These are phyloP conservation scores for Rhizopogon vinicolor DNA, from an alignment of 768 basidiomycete species.

Conservation along the genomic window DNA sequence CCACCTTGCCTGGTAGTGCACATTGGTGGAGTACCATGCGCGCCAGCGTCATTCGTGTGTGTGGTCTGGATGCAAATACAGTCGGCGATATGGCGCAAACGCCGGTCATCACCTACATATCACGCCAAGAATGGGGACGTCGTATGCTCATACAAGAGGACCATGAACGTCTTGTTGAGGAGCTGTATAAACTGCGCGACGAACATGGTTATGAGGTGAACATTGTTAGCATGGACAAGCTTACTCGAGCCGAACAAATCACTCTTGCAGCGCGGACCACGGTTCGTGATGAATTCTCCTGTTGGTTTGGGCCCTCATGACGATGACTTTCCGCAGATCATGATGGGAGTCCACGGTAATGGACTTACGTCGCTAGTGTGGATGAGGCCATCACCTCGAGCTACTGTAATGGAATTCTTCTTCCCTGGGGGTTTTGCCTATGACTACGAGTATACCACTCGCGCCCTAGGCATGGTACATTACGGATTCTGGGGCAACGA, in stretches of 20 bases:
- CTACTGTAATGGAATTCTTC: constrained; percentile 93
- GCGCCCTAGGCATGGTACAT: constrained; percentile 80
- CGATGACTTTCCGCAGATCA: constrained; percentile 51
- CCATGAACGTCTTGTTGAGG: constrained; percentile 75
- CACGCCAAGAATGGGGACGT: constrained; percentile 83
- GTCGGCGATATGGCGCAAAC: constrained; percentile 39
- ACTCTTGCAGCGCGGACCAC: constrained; percentile 79
- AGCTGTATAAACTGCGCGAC: constrained; percentile 65
- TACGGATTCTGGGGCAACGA: constrained; percentile 80
- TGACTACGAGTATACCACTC: constrained; percentile 79
- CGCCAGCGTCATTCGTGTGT: constrained; percentile 66
- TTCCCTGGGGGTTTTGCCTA: constrained; percentile 79
- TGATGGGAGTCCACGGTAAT: constrained; percentile 95
- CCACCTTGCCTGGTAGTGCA: constrained; percentile 65
- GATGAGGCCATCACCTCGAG: constrained; percentile 82
- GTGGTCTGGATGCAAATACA: constrained; percentile 46
- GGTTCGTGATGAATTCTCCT: constrained; percentile 38
- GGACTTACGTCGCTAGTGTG: constrained; percentile 84
- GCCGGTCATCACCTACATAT: constrained; percentile 91
- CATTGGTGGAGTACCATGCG: constrained; percentile 86
- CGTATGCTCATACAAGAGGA: constrained; percentile 73
- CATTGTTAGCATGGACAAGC: constrained; percentile 78
- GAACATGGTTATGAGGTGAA: constrained; percentile 83
- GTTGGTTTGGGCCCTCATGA: background rate
- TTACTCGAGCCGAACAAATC: constrained; percentile 78